Base-by-base conservation (phyloP, 2,329 filamentous ascomycete species). In the Botrytis byssoidea region DNA sequence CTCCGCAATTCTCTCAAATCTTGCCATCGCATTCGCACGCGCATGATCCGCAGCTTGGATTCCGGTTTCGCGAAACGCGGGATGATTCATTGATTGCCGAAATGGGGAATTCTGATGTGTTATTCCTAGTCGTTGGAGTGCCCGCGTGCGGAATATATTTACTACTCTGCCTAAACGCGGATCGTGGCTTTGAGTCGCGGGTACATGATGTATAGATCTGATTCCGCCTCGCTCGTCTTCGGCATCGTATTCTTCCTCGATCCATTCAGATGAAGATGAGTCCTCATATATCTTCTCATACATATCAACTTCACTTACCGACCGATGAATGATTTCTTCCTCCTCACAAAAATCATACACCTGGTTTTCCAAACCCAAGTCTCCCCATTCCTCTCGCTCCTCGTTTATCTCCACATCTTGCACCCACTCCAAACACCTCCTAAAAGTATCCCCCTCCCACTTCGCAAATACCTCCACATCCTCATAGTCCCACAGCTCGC, bases 81-180 rank as follows among this genome's bases (percentile, higher is more conserved):
- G 1, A n/a, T 25, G 6, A 25, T 25, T 8, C 4, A 14, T n/a
- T 1, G n/a, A 6, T 9, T 37, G 18, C 1, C 12, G 22, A 4
- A 40, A n/a, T 6, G 22, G 10, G 1, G 51, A 55, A 9, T 55
- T 6, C 4, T 18, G 25, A 29, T 16, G 3, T 3, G 5, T 16
- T 12, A 55, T 55, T 29, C 51, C 14, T 3, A 29, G 3, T 0
- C 51, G 51, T 16, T 29, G 14, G 14, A 55, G 51, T 6, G 12
- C n/a, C 1, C 51, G 51, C 6, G 51, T 29, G n/a, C 51, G 51
- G 48, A 51, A 51, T n/a, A 51, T 16, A 14, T 51, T 51, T 3
- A 51, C 48, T 3, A 51, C 25, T 51, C 48, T 51, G 12, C 48
- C 48, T 3, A 51, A 1, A 1, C 48, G 48, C 0, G 25, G 48